phyloP scores from a whole-genome alignment of 2,329 filamentous ascomycete genomes.

The Aspergillus arachidicola region DNA sequence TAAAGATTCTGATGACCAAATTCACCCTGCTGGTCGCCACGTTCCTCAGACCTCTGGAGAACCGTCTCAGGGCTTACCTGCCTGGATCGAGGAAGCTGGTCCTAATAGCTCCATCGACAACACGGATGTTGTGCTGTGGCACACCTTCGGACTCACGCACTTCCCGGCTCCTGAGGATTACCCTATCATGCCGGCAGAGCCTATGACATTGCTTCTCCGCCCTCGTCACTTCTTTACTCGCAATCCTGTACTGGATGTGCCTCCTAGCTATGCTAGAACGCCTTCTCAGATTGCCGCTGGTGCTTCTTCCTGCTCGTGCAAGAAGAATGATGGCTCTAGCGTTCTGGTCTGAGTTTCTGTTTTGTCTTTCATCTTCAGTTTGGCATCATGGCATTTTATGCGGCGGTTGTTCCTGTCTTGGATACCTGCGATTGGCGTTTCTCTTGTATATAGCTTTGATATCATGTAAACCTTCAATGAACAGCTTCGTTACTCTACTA shows the following conservation, averaged over 20 bases:
- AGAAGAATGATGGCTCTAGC: slow-evolving; percentile 44
- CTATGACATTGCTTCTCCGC: slow-evolving; percentile 76
- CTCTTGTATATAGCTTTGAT: background rate
- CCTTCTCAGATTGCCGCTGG: slow-evolving; percentile 67
- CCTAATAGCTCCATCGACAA: slow-evolving; percentile 71
- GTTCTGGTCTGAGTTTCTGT: slow-evolving; percentile 33
- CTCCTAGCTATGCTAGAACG: slow-evolving; percentile 71
- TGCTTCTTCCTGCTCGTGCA: slow-evolving; percentile 35
- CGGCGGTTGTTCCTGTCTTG: background rate
- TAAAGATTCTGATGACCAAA: slow-evolving; percentile 74
- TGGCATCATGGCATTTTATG: background rate
- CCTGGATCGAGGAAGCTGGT: slow-evolving; percentile 70
- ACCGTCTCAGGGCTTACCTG: slow-evolving; percentile 70
- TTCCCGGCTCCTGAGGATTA: slow-evolving; percentile 90
- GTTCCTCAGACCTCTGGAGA: slow-evolving; percentile 85
- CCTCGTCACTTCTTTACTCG: slow-evolving; percentile 80
- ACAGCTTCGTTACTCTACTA: background rate
- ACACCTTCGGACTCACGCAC: slow-evolving; percentile 89
- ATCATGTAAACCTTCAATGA: background rate
- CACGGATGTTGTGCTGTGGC: slow-evolving; percentile 87
- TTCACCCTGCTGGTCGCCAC: slow-evolving; percentile 84
- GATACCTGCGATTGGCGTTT: background rate
- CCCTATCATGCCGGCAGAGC: slow-evolving; percentile 86
- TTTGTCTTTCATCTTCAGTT: background rate
- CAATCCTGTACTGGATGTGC: slow-evolving; percentile 80